phyloP scores from a whole-genome alignment of 1,284 basidiomycete species.

The Malassezia nana region DNA sequence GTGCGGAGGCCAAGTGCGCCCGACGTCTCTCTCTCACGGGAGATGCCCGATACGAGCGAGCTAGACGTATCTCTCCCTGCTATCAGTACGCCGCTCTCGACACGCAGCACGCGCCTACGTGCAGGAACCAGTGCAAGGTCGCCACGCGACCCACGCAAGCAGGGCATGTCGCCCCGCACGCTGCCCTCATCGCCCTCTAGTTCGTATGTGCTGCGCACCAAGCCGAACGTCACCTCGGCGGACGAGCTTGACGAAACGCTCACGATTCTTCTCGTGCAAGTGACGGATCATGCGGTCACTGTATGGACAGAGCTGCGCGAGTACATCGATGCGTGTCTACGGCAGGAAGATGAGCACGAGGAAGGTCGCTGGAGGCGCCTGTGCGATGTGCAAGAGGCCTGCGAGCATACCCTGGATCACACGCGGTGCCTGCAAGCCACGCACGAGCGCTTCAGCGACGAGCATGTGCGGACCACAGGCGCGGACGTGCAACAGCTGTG shows the following conservation, averaged over 20 bases:
- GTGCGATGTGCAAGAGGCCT: conserved; percentile 12
- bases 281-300: conserved; percentile 28
- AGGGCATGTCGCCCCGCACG: background rate
- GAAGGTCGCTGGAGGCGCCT: conserved; percentile 1
- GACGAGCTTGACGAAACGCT: conserved; percentile 30
- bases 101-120: background rate
- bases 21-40: background rate
- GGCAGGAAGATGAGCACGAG: background rate
- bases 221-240: background rate
- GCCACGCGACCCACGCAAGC: conserved; percentile 1
- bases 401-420: conserved; percentile 16
- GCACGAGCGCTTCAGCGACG: conserved; percentile 7
- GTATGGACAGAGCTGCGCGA: conserved; percentile 35
- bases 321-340: conserved; percentile 20
- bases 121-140: background rate
- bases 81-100: background rate
- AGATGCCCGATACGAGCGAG: conserved; percentile 7
- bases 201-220: background rate
- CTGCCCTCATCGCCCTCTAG: background rate
- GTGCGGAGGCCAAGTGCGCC: background rate
- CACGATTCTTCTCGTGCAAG: conserved; percentile 27
- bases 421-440: conserved; percentile 5
- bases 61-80: background rate
- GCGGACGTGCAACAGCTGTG: conserved; percentile 24
- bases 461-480: background rate